A percentile compares a stretch with the other conserved stretches of the same genome.
Evolutionary conservation across 148 eudicot species (phyloP).

Genomic region (Spergularia bocconei): DNA sequence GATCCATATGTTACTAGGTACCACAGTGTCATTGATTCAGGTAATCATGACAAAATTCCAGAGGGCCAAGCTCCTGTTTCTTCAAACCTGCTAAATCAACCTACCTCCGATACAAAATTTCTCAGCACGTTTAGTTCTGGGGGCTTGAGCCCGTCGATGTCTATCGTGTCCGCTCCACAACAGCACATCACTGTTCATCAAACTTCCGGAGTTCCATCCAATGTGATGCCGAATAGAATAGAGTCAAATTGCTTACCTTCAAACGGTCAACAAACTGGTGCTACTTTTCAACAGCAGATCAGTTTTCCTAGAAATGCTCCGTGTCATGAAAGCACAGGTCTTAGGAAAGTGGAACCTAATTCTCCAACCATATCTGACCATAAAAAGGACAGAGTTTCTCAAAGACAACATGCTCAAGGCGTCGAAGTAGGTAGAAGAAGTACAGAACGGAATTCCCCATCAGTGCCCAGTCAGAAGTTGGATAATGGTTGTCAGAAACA

Average conservation of each 20-base stretch:
- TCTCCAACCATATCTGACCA: constrained; percentile 39
- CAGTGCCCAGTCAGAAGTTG: constrained; percentile 30
- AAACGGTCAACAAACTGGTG: constrained; percentile 23
- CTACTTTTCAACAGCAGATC: constrained; percentile 33
- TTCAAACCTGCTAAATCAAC: constrained; percentile 32
- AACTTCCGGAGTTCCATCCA: constrained; percentile 31
- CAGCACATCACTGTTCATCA: constrained; percentile 34
- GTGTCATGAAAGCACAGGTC: constrained; percentile 35
- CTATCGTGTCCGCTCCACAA: constrained; percentile 27
- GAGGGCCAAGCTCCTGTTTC: constrained; percentile 25
- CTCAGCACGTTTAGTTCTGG: constrained; percentile 36
- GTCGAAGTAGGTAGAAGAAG: constrained; percentile 33
- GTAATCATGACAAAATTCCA: constrained; percentile 25
- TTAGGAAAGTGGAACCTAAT: constrained; percentile 51
- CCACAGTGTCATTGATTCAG: constrained; percentile 1
- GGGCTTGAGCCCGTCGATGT: constrained; percentile 28
- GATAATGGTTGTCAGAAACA: constrained; percentile 28
- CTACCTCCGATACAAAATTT: constrained; percentile 32
- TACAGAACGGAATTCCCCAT: constrained; percentile 43
- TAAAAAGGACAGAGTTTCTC: constrained; percentile 28
- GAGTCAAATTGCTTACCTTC: constrained; percentile 40
- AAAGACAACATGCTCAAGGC: constrained; percentile 23
- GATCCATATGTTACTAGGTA: constrained; percentile 34
- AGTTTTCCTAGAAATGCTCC: constrained; percentile 34
- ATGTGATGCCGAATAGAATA: constrained; percentile 36